phyloP scores from a whole-genome alignment of 257 asterid genomes.

The Jaltomata sinuosa region DNA sequence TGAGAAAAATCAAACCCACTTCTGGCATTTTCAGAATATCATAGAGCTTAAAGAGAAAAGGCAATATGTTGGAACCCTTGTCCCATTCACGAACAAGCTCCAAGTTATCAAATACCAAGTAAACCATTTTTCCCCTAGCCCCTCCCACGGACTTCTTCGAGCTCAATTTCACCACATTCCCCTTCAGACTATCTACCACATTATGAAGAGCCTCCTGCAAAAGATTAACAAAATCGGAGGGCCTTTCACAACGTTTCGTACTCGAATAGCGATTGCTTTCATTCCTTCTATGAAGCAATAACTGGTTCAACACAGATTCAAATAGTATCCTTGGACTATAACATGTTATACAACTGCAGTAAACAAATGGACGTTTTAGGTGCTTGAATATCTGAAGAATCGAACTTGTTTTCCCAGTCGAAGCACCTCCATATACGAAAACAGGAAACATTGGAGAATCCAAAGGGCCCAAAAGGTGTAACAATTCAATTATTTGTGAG shows the following conservation, averaged over 20 bases:
- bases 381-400: constrained; percentile 52
- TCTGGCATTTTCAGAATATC: constrained; percentile 67
- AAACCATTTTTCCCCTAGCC: constrained; percentile 65
- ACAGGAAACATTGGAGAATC: constrained; percentile 71
- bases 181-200: constrained; percentile 39
- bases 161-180: constrained; percentile 29
- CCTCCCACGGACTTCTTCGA: constrained; percentile 35
- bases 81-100: constrained; percentile 79
- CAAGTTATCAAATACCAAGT: constrained; percentile 70
- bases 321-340: constrained; percentile 70
- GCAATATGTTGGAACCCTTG: constrained; percentile 40
- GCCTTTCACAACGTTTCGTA: constrained; percentile 73
- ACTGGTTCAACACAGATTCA: constrained; percentile 83
- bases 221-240: constrained; percentile 77
- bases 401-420: constrained; percentile 76
- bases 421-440: constrained; percentile 77
- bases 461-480: constrained; percentile 62
- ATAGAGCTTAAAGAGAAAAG: constrained; percentile 64
- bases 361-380: constrained; percentile 67
- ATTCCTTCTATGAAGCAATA: constrained; percentile 65
- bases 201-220: constrained; percentile 56
- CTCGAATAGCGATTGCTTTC: constrained; percentile 60
- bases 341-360: constrained; percentile 66
- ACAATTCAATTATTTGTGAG: constrained; percentile 49
- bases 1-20: constrained; percentile 72